A percentile compares a stretch with the other conserved stretches of the same genome.
phyloP scores from a whole-genome alignment of 73 alveolate genomes.

The Urostyla sp. region DNA sequence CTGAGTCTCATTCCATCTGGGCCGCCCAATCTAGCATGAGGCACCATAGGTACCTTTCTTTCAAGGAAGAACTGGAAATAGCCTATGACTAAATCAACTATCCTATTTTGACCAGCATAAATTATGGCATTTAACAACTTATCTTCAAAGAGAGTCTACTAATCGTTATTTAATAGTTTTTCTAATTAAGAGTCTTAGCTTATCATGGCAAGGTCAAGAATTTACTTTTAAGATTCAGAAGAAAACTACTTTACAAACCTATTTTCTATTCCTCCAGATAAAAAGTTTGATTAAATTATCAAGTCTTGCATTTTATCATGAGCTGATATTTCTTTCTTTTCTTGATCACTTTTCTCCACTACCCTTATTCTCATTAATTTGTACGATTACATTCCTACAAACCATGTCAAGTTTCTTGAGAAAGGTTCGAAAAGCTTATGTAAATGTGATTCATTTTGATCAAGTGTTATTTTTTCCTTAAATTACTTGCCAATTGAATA shows the following conservation, averaged over 20 bases:
- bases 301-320: conserved; percentile 44
- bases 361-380: conserved; percentile 62
- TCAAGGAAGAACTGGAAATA: conserved; percentile 45
- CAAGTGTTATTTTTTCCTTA: conserved; percentile 36
- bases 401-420: conserved; percentile 62
- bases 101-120: conserved; percentile 14
- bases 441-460: conserved; percentile 13
- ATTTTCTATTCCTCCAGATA: conserved; percentile 64
- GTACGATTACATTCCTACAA: conserved; percentile 60
- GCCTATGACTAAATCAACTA: conserved; percentile 35
- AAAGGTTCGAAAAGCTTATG: conserved; percentile 21
- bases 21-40: conserved; percentile 62
- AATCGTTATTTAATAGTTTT: neutral
- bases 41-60: conserved; percentile 46
- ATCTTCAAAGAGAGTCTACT: conserved; percentile 32
- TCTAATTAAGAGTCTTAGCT: conserved; percentile 35
- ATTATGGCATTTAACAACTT: conserved; percentile 8
- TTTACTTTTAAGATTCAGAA: conserved; percentile 5
- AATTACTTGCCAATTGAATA: conserved; percentile 2
- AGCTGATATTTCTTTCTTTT: neutral
- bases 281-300: conserved; percentile 41
- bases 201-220: conserved; percentile 28
- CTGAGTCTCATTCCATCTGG: conserved; percentile 58
- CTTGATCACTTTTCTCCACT: conserved; percentile 37
- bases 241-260: conserved; percentile 44